Percentiles rank a stretch among this genome's conserved stretches.
phyloP scores from a whole-genome alignment of 179 eudicot genomes.

The Beta lomatogona region DNA sequence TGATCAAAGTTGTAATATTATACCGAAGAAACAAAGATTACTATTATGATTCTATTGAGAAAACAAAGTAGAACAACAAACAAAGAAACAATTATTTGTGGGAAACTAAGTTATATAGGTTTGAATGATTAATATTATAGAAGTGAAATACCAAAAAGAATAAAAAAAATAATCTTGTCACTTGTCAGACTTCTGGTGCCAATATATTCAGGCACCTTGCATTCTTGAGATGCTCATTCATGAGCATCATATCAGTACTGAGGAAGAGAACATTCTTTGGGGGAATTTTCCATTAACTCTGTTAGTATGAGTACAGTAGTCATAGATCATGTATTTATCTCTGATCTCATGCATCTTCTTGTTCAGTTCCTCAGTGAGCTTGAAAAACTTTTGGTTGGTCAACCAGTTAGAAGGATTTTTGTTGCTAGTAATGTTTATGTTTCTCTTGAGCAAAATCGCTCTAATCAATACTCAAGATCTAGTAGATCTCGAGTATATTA shows the following conservation, averaged over 20 bases:
- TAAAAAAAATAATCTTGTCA: neutral
- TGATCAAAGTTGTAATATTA: no score
- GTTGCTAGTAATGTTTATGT: no score
- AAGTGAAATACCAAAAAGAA: neutral
- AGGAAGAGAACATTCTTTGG: constrained; percentile 46
- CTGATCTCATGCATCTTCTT: no score
- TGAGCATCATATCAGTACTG: constrained; percentile 29
- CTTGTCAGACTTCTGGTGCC: neutral
- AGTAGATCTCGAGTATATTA: no score
- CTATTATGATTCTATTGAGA: neutral
- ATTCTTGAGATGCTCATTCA: neutral
- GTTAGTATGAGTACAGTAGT: constrained; percentile 47
- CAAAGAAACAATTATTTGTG: neutral
- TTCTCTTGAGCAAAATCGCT: no score
- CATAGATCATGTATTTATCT: constrained; percentile 41
- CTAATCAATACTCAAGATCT: no score
- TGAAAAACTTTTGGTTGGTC: no score
- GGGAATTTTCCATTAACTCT: constrained; percentile 32
- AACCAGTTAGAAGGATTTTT: no score
- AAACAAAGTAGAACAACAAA: neutral
- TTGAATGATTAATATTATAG: neutral
- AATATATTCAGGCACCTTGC: neutral
- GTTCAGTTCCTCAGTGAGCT: no score
- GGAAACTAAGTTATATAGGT: neutral
- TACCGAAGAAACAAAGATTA: neutral